A percentile compares a stretch with the other conserved stretches of the same genome.
Conservation (phyloP, 176 grass and related monocot species). For the Carex littledalei region DNA sequence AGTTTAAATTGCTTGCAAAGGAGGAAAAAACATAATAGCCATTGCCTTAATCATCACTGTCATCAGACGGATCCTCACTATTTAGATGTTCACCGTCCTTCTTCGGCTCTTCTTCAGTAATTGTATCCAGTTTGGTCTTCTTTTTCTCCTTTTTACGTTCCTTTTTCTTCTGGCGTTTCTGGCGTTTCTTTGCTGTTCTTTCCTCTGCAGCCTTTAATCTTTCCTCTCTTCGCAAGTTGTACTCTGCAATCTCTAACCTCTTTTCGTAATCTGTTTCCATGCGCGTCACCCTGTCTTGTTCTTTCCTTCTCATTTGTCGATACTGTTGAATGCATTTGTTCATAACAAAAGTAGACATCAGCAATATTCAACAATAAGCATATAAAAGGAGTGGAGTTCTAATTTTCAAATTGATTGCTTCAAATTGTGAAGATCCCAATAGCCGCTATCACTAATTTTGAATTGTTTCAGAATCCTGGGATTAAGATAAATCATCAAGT, state of each 20-base stretch:
- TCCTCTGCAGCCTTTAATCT: conserved; percentile 81
- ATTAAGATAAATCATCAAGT: background rate
- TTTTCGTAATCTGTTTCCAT: conserved; percentile 74
- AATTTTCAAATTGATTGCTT: background rate
- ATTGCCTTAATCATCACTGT: conserved; percentile 31
- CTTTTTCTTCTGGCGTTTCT: conserved; percentile 88
- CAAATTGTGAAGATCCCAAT: conserved; percentile 6
- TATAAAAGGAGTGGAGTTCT: background rate
- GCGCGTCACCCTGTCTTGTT: conserved; percentile 65
- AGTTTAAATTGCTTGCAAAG: background rate
- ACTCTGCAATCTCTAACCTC: conserved; percentile 68
- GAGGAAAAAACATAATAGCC: background rate
- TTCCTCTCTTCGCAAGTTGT: conserved; percentile 76
- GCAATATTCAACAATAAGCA: background rate
- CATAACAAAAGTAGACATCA: background rate
- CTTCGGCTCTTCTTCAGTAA: conserved; percentile 24
- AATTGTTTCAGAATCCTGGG: conserved; percentile 1
- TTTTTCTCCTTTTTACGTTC: conserved; percentile 55
- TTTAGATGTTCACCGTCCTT: conserved; percentile 40
- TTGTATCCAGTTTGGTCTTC: conserved; percentile 29
- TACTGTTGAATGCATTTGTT: conserved; percentile 45
- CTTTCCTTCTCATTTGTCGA: conserved; percentile 96
- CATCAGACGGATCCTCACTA: conserved; percentile 37
- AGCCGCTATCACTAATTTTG: background rate
- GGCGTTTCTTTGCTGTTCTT: conserved; percentile 71